Evolutionary conservation across 148 eudicot species (phyloP).

Genomic region (Heliosperma pusillum): DNA sequence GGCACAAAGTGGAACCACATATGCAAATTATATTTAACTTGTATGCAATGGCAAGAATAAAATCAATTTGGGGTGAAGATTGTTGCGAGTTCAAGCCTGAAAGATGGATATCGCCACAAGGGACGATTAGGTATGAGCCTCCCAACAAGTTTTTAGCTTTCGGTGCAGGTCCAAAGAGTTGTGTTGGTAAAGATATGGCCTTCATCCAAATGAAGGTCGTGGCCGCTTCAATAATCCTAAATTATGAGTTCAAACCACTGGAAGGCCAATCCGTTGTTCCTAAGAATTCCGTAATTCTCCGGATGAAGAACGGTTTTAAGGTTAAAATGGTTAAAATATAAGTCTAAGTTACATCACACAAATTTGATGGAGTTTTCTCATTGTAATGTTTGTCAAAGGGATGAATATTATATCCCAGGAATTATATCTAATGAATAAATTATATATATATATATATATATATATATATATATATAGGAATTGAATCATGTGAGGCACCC

Average conservation of each 20-base stretch:
- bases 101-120: constrained; percentile 36
- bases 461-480: no score
- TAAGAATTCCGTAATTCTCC: constrained; percentile 14
- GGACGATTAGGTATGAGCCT: constrained; percentile 41
- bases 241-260: constrained; percentile 3
- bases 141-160: constrained; percentile 43
- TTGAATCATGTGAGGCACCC: no score
- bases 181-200: constrained; percentile 44
- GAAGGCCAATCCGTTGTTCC: constrained; percentile 25
- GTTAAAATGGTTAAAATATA: constrained; percentile 2
- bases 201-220: constrained; percentile 31
- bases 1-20: constrained; percentile 36
- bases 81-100: constrained; percentile 41
- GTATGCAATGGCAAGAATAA: constrained; percentile 49
- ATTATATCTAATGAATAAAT: no score
- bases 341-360: neutral
- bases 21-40: constrained; percentile 31
- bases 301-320: constrained; percentile 26
- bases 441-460: no score
- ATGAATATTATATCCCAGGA: no score
- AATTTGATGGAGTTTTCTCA: no score
- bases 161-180: constrained; percentile 44
- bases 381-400: no score
- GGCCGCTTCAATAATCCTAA: constrained; percentile 11
- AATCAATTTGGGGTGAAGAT: constrained; percentile 45